Base-by-base conservation (phyloP, 306 rosid species). In the Vachellia pachyceras region DNA sequence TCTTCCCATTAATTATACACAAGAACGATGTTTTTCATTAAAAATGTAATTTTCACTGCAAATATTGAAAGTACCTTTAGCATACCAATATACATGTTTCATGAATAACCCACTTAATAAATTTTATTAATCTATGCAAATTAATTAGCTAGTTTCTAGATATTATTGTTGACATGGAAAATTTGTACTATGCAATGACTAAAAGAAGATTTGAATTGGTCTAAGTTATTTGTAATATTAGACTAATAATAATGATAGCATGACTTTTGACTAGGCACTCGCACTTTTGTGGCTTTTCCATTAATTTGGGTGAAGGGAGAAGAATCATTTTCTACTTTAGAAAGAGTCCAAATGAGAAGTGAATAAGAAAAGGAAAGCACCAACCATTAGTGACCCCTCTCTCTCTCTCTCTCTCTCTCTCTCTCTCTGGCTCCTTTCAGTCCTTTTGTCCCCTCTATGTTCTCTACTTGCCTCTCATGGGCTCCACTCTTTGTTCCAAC, bases 231-330 rank as follows among this genome's bases (percentile, higher is more conserved):
- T 18, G 6, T 0, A 25, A 4, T 23, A 58, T 3, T 23, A 22
- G 36, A 58, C 6, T 58, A 23, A 22, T 58, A 1, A 4, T 22
- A n/a, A n/a, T n/a, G n/a, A n/a, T n/a, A 73, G 39, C 60, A 72
- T 55, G 74, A 35, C 52, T 52, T 81, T 81, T 72, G 74, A 75
- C 77, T 50, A 5, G 57, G 42, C 72, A 44, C 82, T 52, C 41
- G 42, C 72, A 44, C 82, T 52, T 68, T 68, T 68, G 50, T 40
- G 52, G 39, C 47, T 37, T 50, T 73, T 73, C 13, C 29, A 76
- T 79, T 73, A 39, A 57, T 83, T 83, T 55, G 3, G 25, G n/a
- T 3, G 20, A 65, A 29, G n/a, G 39, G 52, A 39, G 75, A 65
- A 20, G 68, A 52, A 65, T 40, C 18, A 72, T 57, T 61, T 33